These are phyloP conservation scores for Lineolata rhizophorae DNA, from an alignment of 495 filamentous ascomycete genomes.

Conservation along the genomic window DNA sequence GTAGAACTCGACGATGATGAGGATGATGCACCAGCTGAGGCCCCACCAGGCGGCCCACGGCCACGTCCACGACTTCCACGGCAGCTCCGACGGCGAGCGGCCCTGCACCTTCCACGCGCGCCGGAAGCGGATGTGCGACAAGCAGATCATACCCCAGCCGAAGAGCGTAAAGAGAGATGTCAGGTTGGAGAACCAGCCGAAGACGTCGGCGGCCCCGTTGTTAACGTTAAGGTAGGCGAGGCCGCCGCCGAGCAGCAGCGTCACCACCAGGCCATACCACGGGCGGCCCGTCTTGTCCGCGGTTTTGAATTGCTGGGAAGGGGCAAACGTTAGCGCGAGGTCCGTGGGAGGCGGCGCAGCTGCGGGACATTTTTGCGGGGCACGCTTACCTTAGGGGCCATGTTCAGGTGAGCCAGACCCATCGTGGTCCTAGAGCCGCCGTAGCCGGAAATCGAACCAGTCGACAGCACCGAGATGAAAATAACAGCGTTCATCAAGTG, in stretches of 20 bases:
- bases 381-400: constrained; percentile 6
- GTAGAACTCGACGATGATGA: constrained; percentile 12
- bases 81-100: constrained; percentile 6
- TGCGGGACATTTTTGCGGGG: background rate
- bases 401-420: constrained; percentile 11
- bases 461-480: constrained; percentile 11
- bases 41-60: constrained; percentile 12
- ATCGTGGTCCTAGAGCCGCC: constrained; percentile 6
- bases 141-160: constrained; percentile 14
- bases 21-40: constrained; percentile 11
- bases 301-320: constrained; percentile 3
- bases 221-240: constrained; percentile 14
- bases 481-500: constrained; percentile 14
- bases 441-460: constrained; percentile 9
- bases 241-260: constrained; percentile 8
- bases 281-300: constrained; percentile 10
- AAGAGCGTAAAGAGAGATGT: constrained; percentile 14
- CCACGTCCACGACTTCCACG: constrained; percentile 13
- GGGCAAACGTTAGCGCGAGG: background rate
- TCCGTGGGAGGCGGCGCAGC: background rate
- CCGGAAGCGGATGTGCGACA: constrained; percentile 14
- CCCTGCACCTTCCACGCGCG: constrained; percentile 11
- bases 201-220: constrained; percentile 7
- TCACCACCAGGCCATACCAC: constrained; percentile 8
- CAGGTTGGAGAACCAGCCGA: constrained; percentile 11